A percentile compares a stretch with the other conserved stretches of the same genome.
These are phyloP conservation scores for Cytospora mali DNA, from an alignment of 2,329 filamentous ascomycete species.

Conservation along the genomic window DNA sequence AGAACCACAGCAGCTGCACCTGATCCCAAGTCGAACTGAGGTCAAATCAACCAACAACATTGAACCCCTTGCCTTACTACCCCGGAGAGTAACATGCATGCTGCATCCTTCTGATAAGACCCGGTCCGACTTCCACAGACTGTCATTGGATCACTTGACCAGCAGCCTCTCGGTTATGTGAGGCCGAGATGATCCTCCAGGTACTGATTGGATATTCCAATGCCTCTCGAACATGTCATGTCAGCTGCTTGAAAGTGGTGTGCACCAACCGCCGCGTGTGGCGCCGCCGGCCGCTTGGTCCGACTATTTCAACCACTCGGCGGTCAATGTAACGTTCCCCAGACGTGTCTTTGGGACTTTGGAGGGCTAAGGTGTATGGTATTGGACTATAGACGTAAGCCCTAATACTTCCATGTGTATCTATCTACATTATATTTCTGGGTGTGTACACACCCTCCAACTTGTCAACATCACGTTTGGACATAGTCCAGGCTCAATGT, in stretches of 20 bases:
- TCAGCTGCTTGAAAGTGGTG: background rate
- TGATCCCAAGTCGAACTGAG: background rate
- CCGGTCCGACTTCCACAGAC: background rate
- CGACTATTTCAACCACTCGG: background rate
- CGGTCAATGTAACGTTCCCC: slow-evolving; percentile 12
- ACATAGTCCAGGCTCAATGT: too few species aligned
- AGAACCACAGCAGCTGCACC: too few species aligned
- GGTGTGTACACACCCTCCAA: too few species aligned
- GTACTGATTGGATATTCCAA: background rate
- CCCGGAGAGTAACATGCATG: background rate
- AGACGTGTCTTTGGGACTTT: background rate
- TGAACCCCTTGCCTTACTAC: background rate
- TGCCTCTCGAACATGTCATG: background rate
- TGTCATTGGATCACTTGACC: background rate
- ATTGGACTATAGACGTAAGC: too few species aligned
- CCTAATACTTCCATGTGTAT: background rate
- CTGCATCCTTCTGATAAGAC: background rate
- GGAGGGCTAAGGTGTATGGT: background rate
- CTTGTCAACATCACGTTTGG: too few species aligned
- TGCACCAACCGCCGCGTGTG: background rate
- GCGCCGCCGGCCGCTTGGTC: background rate
- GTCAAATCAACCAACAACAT: background rate
- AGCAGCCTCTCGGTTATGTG: background rate
- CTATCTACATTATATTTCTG: too few species aligned
- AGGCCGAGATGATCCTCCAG: background rate